Conservation (phyloP, 164 flowering plant genomes). For the Vitis rupestris region DNA sequence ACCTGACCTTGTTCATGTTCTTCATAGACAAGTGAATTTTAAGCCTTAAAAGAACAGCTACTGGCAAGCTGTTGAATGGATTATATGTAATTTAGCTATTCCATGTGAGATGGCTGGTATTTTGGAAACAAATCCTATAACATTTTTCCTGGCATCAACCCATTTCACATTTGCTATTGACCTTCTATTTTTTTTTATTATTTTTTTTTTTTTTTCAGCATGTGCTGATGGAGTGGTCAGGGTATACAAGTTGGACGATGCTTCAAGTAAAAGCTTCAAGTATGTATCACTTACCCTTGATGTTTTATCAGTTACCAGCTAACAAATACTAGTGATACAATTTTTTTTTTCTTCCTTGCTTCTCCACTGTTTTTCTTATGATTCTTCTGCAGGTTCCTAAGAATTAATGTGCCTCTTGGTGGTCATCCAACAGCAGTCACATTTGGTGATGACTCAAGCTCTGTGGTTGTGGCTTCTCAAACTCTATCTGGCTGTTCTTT, state of each 20-base stretch:
- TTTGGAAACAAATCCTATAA: too few relatives aligned
- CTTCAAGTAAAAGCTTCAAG: slow-evolving; percentile 90
- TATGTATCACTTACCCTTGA: slow-evolving; percentile 30
- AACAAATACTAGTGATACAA: not conserved
- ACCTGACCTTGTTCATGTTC: too few relatives aligned
- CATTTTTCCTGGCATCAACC: too few relatives aligned
- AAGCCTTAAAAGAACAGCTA: too few relatives aligned
- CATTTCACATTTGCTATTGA: too few relatives aligned
- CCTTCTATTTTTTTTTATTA: not conserved
- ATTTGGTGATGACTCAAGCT: slow-evolving; percentile 74
- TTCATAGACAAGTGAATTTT: too few relatives aligned
- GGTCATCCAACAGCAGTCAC: slow-evolving; percentile 80
- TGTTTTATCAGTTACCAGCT: not conserved
- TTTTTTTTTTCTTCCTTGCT: not conserved
- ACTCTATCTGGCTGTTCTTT: slow-evolving; percentile 71
- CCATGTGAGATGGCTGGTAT: too few relatives aligned
- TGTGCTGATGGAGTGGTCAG: slow-evolving; percentile 92
- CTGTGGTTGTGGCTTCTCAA: slow-evolving; percentile 81
- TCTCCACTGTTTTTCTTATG: not conserved
- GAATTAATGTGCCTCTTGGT: slow-evolving; percentile 87
- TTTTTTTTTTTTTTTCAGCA: slow-evolving; percentile 50
- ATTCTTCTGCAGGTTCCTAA: slow-evolving; percentile 59
- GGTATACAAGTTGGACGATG: slow-evolving; percentile 90
- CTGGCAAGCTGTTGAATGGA: too few relatives aligned
- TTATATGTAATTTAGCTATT: too few relatives aligned